Base-by-base conservation (phyloP, 2,329 filamentous ascomycete species). In the Metarhizium brunneum region DNA sequence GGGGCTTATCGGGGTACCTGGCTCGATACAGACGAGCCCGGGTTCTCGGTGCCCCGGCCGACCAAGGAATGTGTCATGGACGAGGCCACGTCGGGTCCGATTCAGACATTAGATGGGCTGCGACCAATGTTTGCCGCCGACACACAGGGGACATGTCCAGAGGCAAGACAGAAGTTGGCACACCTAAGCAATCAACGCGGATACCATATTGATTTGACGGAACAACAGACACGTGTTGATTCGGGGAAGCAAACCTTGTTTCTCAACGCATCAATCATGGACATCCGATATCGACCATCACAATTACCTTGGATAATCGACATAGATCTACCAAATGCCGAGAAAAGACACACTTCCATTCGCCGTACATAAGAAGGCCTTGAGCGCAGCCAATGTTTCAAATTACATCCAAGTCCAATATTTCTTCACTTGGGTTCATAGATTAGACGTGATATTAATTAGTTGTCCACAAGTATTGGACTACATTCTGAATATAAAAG, bases 251-350 rank as follows among this genome's bases (percentile, higher is more conserved):
- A 83, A 59, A 85, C 82, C 0, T 63, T 85, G 6, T 83, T 85
- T 62, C 69, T 86, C 10, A 86, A 85, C 63, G 81, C 81, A 1
- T 71, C 83, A 0, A 76, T 84, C 30, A 70, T 81, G 67, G 71
- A 76, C 3, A 62, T 70, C 2, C 57, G 66, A 6, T 72, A 76
- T 18, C 56, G 64, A n/a, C 69, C 73, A 11, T 61, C 66, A 10
- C 78, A 85, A 47, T 63, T 74, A 16, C 76, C 79, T 0, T 85
- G 79, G 78, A 18, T 83, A 2, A 65, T 84, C 5, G 74, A 81
- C 11, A 57, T 82, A 6, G 71, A 76, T 30, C 65, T 83, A 40
- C 64, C 60, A 6, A 58, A 52, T 35, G 58, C 59, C 47, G 40
- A 53, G 35, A 36, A 32, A 18, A 36, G 47, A 20, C 25, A 2